Base-by-base conservation (phyloP, 139 green algal species). In the Tetraselmis striata region DNA sequence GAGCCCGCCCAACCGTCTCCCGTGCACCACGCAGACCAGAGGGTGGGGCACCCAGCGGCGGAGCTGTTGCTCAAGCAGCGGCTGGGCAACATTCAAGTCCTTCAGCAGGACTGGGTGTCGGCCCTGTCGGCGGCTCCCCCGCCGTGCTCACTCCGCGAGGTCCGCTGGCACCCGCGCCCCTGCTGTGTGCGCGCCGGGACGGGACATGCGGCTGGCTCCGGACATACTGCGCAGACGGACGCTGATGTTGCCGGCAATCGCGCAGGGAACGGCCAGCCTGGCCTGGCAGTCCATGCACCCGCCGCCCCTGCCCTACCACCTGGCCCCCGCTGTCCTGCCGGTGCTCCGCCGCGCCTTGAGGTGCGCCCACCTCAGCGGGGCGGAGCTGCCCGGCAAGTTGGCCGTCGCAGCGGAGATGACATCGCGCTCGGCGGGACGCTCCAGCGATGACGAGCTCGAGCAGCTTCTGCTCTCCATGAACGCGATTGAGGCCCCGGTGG, bases 81-180 rank as follows among this genome's bases (percentile, higher is more conserved):
- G 32, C 28, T 79, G 31, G n/a, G 25, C 1, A 67, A 5, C 59
- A 30, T 1, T 23, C 77, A 31, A 11, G 80, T 31, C 2, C 45
- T 28, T 58, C 67, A 32, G 77, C 2, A 30, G 23, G 91, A 95
- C 82, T 95, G 90, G 91, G 2, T 24, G 25, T 77, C 81, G n/a
- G 92, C 92, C 2, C 82, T 95, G 59, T 82, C 83, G 22, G 32
- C 77, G 1, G 89, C 86, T 23, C 86, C 91, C 1, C 80, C 84
- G 25, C 91, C 92, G 1, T 92, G 89, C 81, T 88, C 85, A 45
- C 84, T 84, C 1, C 84, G 91, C 24, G 77, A 89, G 11, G 84
- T 81, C 18, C 23, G 45, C 45, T 67, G 45, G 11, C 5, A 67
- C 11, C 45, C 18, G 45, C 45, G 18, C 11, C 18, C 45, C 45